These are phyloP conservation scores for Brassica juncea DNA, from an alignment of 345 rosid species.

Conservation along the genomic window DNA sequence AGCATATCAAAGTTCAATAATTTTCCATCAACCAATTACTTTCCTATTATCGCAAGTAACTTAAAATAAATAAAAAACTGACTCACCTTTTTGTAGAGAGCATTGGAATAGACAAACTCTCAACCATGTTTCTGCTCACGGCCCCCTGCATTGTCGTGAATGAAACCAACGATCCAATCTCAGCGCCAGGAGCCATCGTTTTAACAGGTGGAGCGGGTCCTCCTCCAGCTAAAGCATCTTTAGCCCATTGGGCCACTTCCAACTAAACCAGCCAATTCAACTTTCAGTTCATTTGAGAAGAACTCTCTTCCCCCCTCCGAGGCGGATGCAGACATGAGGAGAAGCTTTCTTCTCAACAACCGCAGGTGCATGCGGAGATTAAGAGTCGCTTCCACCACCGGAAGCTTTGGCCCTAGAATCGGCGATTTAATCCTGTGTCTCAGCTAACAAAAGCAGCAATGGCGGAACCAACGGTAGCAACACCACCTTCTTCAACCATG, in stretches of 20 bases:
- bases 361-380: constrained; percentile 28
- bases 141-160: constrained; percentile 91
- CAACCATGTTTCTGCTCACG: constrained; percentile 82
- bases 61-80: too few species aligned
- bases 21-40: too few species aligned
- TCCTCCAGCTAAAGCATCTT: constrained; percentile 31
- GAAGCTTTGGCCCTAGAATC: constrained; percentile 66
- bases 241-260: constrained; percentile 89
- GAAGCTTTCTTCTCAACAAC: constrained; percentile 25
- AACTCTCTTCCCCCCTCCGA: constrained; percentile 68
- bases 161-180: constrained; percentile 67
- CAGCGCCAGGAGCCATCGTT: constrained; percentile 32
- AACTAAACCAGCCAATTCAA: constrained; percentile 59
- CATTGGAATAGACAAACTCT: constrained; percentile 89
- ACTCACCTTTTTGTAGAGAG: constrained; percentile 77
- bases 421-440: constrained; percentile 67
- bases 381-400: constrained; percentile 7
- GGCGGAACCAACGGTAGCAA: constrained; percentile 92
- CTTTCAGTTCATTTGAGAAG: constrained; percentile 82
- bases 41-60: too few species aligned
- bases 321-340: constrained; percentile 42
- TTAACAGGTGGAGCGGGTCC: too few species aligned
- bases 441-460: constrained; percentile 76
- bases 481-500: constrained; percentile 93
- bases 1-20: too few species aligned